Conservation (phyloP, 148 eudicot species). For the Nepenthes mirabilis region DNA sequence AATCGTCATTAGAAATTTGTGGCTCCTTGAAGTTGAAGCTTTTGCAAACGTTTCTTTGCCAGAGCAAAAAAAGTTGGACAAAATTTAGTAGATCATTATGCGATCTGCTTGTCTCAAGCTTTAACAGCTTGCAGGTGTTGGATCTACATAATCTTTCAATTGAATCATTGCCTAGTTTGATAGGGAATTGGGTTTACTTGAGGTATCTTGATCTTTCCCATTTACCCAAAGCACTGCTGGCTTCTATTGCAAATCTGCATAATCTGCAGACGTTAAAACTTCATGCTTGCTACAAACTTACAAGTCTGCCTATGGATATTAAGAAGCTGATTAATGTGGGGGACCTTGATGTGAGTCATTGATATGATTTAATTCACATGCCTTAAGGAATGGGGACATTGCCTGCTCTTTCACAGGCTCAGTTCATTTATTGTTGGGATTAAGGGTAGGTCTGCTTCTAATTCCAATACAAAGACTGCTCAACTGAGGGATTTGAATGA, state of each 20-base stretch:
- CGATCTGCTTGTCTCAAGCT: neutral
- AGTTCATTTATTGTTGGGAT: neutral
- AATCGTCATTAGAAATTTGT: neutral
- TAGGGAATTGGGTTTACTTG: slow-evolving; percentile 17
- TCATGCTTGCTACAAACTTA: neutral
- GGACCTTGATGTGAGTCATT: slow-evolving; percentile 6
- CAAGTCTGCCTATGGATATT: slow-evolving; percentile 8
- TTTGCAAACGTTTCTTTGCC: slow-evolving; percentile 10
- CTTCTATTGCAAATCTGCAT: slow-evolving; percentile 15
- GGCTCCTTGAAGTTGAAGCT: neutral
- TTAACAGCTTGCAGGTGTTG: slow-evolving; percentile 15
- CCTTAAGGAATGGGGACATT: slow-evolving; percentile 3
- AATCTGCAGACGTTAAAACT: slow-evolving; percentile 18
- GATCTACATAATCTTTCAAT: slow-evolving; percentile 3
- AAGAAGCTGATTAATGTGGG: slow-evolving; percentile 7
- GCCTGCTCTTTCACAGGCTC: slow-evolving; percentile 2
- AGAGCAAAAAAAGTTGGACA: neutral
- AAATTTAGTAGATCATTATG: neutral
- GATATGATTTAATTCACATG: slow-evolving; percentile 6
- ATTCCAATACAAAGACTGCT: neutral
- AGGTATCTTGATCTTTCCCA: slow-evolving; percentile 23
- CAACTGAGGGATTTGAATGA: neutral
- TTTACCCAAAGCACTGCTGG: slow-evolving; percentile 2
- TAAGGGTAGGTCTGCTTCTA: neutral
- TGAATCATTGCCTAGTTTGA: slow-evolving; percentile 8